These are phyloP conservation scores for Fusarium nisikadoi DNA, from an alignment of 2,329 filamentous ascomycete genomes.

Conservation along the genomic window DNA sequence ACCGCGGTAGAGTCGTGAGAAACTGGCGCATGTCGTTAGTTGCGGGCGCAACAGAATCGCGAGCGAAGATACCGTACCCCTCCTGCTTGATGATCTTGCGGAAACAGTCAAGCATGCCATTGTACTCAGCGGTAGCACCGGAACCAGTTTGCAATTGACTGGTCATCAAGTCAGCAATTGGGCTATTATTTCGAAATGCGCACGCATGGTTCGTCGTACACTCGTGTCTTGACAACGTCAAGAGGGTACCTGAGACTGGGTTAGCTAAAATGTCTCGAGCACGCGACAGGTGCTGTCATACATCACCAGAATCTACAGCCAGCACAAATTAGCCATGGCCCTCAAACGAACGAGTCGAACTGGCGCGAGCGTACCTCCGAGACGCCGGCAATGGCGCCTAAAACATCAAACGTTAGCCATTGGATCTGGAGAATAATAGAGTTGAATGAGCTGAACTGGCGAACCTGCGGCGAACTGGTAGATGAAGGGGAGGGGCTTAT, in stretches of 20 bases:
- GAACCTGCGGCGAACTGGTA: slow-evolving; percentile 95
- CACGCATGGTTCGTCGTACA: slow-evolving; percentile 68
- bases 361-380: slow-evolving; percentile 77
- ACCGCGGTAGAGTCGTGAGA: slow-evolving; percentile 92
- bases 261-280: slow-evolving; percentile 32
- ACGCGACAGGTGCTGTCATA: slow-evolving; percentile 55
- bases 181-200: background rate
- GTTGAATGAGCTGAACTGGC: slow-evolving; percentile 46
- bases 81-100: slow-evolving; percentile 96
- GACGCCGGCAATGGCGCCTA: slow-evolving; percentile 93
- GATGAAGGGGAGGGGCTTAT: slow-evolving; percentile 85
- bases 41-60: slow-evolving; percentile 4
- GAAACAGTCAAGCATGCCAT: slow-evolving; percentile 98
- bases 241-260: slow-evolving; percentile 84
- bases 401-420: slow-evolving; percentile 39
- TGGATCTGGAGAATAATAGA: background rate
- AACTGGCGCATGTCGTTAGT: slow-evolving; percentile 60
- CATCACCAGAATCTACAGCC: slow-evolving; percentile 84
- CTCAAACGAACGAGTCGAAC: slow-evolving; percentile 33
- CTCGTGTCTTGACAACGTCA: slow-evolving; percentile 97
- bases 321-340: slow-evolving; percentile 27
- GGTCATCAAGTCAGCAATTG: slow-evolving; percentile 40
- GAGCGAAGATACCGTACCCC: slow-evolving; percentile 69
- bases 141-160: slow-evolving; percentile 88
- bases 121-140: slow-evolving; percentile 85